Conservation (phyloP, 371 early-diverging fungal genomes). For the Actinomortierella ambigua region DNA sequence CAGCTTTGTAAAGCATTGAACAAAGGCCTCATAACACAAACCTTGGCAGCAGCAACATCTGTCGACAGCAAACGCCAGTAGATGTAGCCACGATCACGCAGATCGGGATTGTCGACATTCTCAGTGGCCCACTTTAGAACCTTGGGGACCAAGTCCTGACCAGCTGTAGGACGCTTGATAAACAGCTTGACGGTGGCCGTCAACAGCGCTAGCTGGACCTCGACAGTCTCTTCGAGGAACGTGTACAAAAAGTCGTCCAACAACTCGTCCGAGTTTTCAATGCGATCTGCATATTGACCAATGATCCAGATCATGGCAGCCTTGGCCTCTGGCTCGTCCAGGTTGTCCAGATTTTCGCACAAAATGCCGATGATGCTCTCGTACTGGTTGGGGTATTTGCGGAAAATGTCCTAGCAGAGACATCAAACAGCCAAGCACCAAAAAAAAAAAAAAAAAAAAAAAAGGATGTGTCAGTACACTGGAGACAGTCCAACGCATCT, state of each 20-base stretch:
- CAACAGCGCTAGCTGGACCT: slow-evolving; percentile 87
- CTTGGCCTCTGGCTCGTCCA: slow-evolving; percentile 96
- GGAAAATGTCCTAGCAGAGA: slow-evolving; percentile 92
- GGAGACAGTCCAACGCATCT: no score
- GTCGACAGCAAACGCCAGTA: slow-evolving; percentile 96
- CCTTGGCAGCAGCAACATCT: slow-evolving; percentile 86
- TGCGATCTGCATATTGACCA: slow-evolving; percentile 94
- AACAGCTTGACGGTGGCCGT: slow-evolving; percentile 92
- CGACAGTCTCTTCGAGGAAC: slow-evolving; percentile 77
- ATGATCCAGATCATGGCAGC: slow-evolving; percentile 97
- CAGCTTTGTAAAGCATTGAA: not conserved
- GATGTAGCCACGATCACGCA: slow-evolving; percentile 94
- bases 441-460: not conserved
- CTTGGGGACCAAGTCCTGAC: slow-evolving; percentile 86
- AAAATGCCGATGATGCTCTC: slow-evolving; percentile 86
- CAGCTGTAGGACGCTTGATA: slow-evolving; percentile 85
- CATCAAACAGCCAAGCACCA: not conserved
- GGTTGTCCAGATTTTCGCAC: slow-evolving; percentile 86
- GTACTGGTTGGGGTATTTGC: slow-evolving; percentile 94
- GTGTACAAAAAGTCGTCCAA: slow-evolving; percentile 80
- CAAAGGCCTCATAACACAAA: slow-evolving; percentile 10
- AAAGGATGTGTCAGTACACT: no score
- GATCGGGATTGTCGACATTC: slow-evolving; percentile 92
- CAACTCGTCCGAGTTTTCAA: slow-evolving; percentile 88
- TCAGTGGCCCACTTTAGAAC: slow-evolving; percentile 89